These are phyloP conservation scores for Staphylotrichum longicolle DNA, from an alignment of 495 filamentous ascomycete species.

Conservation along the genomic window DNA sequence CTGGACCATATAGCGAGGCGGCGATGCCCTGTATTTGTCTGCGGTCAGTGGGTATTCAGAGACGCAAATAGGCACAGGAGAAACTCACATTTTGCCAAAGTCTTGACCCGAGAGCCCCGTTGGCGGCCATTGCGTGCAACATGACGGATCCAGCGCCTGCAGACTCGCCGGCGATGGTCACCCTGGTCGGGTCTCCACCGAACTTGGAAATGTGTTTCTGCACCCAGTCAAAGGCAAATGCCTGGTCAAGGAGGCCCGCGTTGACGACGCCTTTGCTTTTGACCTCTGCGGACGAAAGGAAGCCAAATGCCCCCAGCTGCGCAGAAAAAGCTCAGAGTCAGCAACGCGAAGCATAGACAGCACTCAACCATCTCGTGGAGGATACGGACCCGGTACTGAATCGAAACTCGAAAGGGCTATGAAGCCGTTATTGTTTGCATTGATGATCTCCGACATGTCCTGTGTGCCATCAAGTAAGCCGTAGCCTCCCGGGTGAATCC, in stretches of 20 bases:
- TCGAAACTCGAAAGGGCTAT: conserved; percentile 31
- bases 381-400: conserved; percentile 32
- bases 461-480: conserved; percentile 35
- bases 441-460: conserved; percentile 31
- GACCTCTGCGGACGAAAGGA: conserved; percentile 24
- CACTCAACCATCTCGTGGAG: conserved; percentile 34
- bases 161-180: conserved; percentile 48
- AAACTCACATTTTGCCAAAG: no score
- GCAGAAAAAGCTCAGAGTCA: background rate
- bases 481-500: conserved; percentile 46
- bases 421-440: conserved; percentile 26
- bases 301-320: conserved; percentile 32
- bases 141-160: conserved; percentile 45
- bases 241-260: conserved; percentile 47
- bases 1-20: conserved; percentile 53
- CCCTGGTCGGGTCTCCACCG: conserved; percentile 44
- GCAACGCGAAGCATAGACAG: background rate
- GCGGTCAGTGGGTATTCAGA: no score
- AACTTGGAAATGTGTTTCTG: conserved; percentile 57
- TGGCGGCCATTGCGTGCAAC: conserved; percentile 24
- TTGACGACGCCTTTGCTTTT: conserved; percentile 39
- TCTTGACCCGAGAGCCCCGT: background rate
- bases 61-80: no score
- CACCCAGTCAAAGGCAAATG: conserved; percentile 47
- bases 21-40: conserved; percentile 53